Conservation (phyloP, 148 eudicot genomes). For the Bassia scoparia region DNA sequence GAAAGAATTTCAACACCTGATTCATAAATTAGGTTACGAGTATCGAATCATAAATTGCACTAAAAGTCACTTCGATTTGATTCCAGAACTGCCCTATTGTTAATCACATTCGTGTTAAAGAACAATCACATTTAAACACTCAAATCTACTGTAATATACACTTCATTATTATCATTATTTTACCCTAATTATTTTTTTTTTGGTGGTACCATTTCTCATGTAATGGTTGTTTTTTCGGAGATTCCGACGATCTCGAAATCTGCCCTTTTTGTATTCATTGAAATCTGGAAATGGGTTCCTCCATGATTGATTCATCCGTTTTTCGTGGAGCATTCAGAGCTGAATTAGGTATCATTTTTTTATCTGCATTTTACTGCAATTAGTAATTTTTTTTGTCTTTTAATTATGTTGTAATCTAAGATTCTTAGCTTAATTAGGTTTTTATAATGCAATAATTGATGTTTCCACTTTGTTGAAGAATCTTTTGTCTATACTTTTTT, state of each 20-base stretch:
- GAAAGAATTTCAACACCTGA: background rate
- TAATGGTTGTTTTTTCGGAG: background rate
- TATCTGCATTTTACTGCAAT: background rate
- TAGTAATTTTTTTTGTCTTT: background rate
- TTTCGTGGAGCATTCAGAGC: background rate
- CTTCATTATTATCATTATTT: no score
- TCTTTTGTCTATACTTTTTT: no score
- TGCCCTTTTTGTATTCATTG: background rate
- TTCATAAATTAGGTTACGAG: background rate
- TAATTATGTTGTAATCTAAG: background rate
- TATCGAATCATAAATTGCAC: slow-evolving; percentile 11
- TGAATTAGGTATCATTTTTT: background rate
- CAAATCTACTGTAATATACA: background rate
- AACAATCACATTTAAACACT: slow-evolving; percentile 3
- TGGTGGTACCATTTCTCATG: background rate
- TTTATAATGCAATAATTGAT: background rate
- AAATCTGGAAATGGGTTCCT: slow-evolving; percentile 15
- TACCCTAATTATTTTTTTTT: background rate
- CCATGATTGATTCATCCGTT: slow-evolving; percentile 12
- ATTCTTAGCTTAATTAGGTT: background rate
- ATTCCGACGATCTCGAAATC: slow-evolving; percentile 8
- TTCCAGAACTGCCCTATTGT: slow-evolving; percentile 6
- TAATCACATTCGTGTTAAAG: slow-evolving; percentile 12
- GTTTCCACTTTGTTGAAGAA: background rate
- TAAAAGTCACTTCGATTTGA: slow-evolving; percentile 12